Evolutionary conservation across 2,329 filamentous ascomycete species (phyloP), one percentile per base, ranked within the genome.

Genomic region (Elsinoe necatrix): DNA sequence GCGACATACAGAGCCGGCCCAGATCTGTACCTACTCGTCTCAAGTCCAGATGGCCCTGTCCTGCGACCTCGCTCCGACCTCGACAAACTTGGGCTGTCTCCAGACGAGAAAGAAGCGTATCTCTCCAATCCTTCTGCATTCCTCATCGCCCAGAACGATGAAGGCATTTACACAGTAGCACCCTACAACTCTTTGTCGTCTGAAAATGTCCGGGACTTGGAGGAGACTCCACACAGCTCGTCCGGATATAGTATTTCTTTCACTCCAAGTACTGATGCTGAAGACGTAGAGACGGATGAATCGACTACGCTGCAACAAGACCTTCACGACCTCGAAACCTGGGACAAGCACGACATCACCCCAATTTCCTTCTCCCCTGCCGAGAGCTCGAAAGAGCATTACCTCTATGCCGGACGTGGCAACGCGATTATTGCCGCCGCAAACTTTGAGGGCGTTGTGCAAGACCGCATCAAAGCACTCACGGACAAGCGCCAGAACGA

Each of bases 371-470:
- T 61, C 34, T 39, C 47, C 7, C 57, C 59, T 3, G 59, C 57
- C 11, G 4, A 54, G 6, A 54, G 55, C 25, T 54, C 52, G 8
- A 55, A 50, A 20, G 50, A 59, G 9, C 48, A 54, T 2, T 61
- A 63, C 37, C 56, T 64, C 16, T 47, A 60, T 43, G 51, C 61
- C 8, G 63, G 62, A 51, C 56, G 57, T 20, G 58, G 60, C 16
- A 57, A 61, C n/a, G 61, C 65, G 7, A 66, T 62, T 20, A 65
- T 67, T 23, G 60, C 63, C 14, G 60, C 55, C 35, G 54, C 45
- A n/a, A 64, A 65, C 59, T 62, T 61, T 45, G 54, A 59, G 18
- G 64, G 63, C 37, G 61, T 66, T n/a, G 54, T 67, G 7, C 55
- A 61, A 21, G 65, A 67, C 45, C 63, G 63, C 43, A 43, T 64